A percentile compares a stretch with the other conserved stretches of the same genome.
Conservation (phyloP, 78 protist species). For the Dictyostelium brefeldianum region DNA sequence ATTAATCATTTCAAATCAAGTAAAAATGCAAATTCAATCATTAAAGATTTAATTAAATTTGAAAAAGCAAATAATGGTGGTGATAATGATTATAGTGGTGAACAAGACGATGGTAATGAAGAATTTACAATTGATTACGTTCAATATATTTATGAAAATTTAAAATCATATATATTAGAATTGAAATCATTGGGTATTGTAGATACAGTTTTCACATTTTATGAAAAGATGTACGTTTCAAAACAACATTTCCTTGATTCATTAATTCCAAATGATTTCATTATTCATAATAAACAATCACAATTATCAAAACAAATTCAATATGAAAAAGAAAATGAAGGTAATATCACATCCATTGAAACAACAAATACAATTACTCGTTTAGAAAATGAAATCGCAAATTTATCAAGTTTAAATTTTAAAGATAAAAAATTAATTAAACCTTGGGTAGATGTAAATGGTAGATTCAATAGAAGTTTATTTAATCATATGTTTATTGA, state of each 20-base stretch:
- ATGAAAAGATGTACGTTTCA: not conserved
- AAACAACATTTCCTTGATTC: not conserved
- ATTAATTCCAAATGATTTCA: not conserved
- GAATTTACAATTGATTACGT: not conserved
- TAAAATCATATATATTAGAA: not conserved
- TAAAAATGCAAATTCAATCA: not conserved
- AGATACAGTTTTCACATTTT: constrained; percentile 6
- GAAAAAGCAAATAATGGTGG: not conserved
- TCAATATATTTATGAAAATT: not conserved
- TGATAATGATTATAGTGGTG: not conserved
- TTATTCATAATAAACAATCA: not conserved
- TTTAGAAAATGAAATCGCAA: not conserved
- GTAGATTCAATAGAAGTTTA: not conserved
- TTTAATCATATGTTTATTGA: constrained; percentile 8
- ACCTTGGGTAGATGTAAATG: constrained; percentile 12
- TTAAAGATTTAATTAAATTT: not conserved
- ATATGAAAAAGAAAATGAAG: not conserved
- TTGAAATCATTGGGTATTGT: not conserved
- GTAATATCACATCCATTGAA: not conserved
- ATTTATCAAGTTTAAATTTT: not conserved
- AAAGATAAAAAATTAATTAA: not conserved
- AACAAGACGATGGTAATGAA: not conserved
- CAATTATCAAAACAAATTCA: not conserved
- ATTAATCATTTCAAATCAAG: not conserved
- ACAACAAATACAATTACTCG: not conserved